Evolutionary conservation across 768 basidiomycete species (phyloP).

Genomic region (Roridomyces roridus): DNA sequence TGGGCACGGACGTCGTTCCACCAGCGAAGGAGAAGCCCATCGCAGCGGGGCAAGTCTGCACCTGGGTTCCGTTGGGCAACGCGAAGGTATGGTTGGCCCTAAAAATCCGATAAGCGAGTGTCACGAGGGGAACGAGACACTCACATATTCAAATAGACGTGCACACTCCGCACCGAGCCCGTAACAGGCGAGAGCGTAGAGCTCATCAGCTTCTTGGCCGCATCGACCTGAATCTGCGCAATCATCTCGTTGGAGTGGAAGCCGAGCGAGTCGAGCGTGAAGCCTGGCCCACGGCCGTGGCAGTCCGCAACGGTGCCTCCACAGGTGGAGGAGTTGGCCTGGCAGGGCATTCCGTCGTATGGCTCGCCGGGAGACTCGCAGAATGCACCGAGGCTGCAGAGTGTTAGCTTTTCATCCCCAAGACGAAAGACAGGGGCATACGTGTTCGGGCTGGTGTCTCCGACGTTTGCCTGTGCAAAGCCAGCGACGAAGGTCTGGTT

Average conservation of each 20-base stretch:
- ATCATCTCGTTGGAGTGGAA: slow-evolving; percentile 80
- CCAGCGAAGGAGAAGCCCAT: slow-evolving; percentile 81
- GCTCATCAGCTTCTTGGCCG: slow-evolving; percentile 69
- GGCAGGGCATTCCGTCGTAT: slow-evolving; percentile 71
- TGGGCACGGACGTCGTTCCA: slow-evolving; percentile 69
- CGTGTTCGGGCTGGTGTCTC: slow-evolving; percentile 84
- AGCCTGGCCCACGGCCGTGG: slow-evolving; percentile 80
- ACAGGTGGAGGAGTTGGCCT: slow-evolving; percentile 77
- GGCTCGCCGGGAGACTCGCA: slow-evolving; percentile 78
- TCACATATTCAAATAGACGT: slow-evolving; percentile 73
- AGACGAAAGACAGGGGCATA: slow-evolving; percentile 40
- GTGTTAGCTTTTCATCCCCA: slow-evolving; percentile 2
- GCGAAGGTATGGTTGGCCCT: slow-evolving; percentile 71
- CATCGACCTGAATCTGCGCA: slow-evolving; percentile 71
- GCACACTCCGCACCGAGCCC: slow-evolving; percentile 74
- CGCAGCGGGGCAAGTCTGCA: slow-evolving; percentile 79
- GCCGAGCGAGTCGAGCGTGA: slow-evolving; percentile 62
- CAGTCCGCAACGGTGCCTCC: slow-evolving; percentile 72
- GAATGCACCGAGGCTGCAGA: slow-evolving; percentile 65
- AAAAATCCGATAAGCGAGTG: no score
- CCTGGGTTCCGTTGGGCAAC: slow-evolving; percentile 69
- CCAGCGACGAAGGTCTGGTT: slow-evolving; percentile 75
- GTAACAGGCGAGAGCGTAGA: slow-evolving; percentile 50
- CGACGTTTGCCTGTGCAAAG: slow-evolving; percentile 83
- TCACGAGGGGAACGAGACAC: no score